Evolutionary conservation across 148 eudicot genomes (phyloP).

Genomic region (Vaccinium macrocarpon): DNA sequence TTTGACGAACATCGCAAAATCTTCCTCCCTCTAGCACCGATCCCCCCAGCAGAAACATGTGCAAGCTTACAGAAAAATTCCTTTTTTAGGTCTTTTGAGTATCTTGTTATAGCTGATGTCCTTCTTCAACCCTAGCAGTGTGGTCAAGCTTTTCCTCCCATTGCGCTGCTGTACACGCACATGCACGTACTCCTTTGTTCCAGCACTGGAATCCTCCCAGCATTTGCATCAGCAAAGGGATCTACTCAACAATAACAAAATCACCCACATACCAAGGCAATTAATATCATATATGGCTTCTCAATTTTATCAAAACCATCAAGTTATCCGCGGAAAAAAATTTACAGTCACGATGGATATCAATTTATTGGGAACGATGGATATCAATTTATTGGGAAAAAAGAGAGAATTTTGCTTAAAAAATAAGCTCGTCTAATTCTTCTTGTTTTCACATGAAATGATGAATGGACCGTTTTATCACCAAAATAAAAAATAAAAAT

Average conservation of each 20-base stretch:
- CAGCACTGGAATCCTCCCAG: constrained; percentile 19
- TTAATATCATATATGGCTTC: neutral
- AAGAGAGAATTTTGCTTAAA: too few species aligned
- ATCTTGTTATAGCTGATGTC: constrained; percentile 20
- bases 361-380: too few species aligned
- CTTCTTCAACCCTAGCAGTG: constrained; percentile 20
- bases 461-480: too few species aligned
- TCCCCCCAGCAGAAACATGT: too few species aligned
- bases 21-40: too few species aligned
- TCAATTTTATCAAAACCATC: constrained; percentile 1
- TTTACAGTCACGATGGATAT: too few species aligned
- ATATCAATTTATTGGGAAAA: too few species aligned
- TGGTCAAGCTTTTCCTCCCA: constrained; percentile 22
- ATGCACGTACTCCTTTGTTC: constrained; percentile 18
- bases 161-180: constrained; percentile 22
- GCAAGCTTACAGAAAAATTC: constrained; percentile 15
- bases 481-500: too few species aligned
- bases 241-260: constrained; percentile 6
- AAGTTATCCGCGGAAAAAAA: neutral
- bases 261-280: constrained; percentile 6
- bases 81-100: constrained; percentile 18
- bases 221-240: constrained; percentile 21
- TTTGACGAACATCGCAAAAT: too few species aligned
- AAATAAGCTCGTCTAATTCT: too few species aligned
- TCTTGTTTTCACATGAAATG: too few species aligned